Evolutionary conservation across 352 stramenopile genomes (phyloP), one percentile per base, ranked within the genome.

Genomic region (Phytophthora europaea): DNA sequence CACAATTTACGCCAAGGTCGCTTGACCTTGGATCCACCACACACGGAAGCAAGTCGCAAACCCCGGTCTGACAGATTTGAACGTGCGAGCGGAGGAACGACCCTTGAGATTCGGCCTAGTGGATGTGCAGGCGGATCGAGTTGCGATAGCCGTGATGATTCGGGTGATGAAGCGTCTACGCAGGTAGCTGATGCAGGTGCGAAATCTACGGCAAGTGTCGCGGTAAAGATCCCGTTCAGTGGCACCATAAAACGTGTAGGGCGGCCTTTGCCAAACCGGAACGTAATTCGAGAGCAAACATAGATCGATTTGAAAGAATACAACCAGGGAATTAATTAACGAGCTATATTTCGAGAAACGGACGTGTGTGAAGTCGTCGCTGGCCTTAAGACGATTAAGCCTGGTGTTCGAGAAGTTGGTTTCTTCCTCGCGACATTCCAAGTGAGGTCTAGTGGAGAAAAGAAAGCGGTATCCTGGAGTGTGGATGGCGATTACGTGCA

Each of bases 1-100:
- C 18, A 73, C 7, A 67, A 67, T 10, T 23, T 67, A 18, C 56
- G 57, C 6, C 65, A 65, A 16, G 61, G 61, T 5, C 3, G 18
- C n/a, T 1, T 15, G 5, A 18, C 23, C 7, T 9, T 58, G 6
- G 47, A n/a, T 7, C 3, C 16, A 4, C 7, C 28, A 5, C 18
- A 7, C n/a, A 15, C 3, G n/a, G 43, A 28, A 12, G 20, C 13
- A 15, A 15, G 9, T 43, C 34, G 34, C 34, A 43, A 43, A 43
- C 8, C 8, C 34, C 1, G 34, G 34, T 15, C 34, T 15, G 34
- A 15, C 9, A 16, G 34, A 43, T 1, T 2, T 15, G 34, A 2
- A 15, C 0, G 6, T 43, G 34, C 9, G 8, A 7, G 34, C 13
- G 34, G 6, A 56, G 16, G 15, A 36, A 9, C 52, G 26, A 18